phyloP scores from a whole-genome alignment of 768 basidiomycete species.

The Neoboletus magnificus region DNA sequence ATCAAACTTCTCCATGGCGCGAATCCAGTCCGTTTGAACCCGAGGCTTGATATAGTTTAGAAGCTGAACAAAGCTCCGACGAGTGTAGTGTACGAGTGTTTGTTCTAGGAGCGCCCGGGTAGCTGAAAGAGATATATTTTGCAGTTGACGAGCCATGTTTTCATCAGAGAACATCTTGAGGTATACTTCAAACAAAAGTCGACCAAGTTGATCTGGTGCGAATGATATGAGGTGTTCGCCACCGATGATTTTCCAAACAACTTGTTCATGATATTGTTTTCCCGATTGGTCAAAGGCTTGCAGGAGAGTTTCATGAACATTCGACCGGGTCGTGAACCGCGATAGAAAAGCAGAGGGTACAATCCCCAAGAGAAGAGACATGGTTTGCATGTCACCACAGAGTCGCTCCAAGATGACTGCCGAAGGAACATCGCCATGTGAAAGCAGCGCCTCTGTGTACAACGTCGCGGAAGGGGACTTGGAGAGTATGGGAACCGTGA shows the following conservation, averaged over 20 bases:
- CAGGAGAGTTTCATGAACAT: slow-evolving; percentile 20
- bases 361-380: slow-evolving; percentile 28
- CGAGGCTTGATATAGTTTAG: slow-evolving; percentile 39
- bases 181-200: slow-evolving; percentile 26
- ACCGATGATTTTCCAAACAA: slow-evolving; percentile 25
- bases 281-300: not conserved
- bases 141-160: slow-evolving; percentile 13
- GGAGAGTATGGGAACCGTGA: slow-evolving; percentile 22
- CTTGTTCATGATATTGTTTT: slow-evolving; percentile 21
- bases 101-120: slow-evolving; percentile 2
- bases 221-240: slow-evolving; percentile 14
- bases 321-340: slow-evolving; percentile 30
- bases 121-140: slow-evolving; percentile 1
- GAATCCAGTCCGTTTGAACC: slow-evolving; percentile 40
- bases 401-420: slow-evolving; percentile 20
- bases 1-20: slow-evolving; percentile 37
- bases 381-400: slow-evolving; percentile 27
- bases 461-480: slow-evolving; percentile 23
- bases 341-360: slow-evolving; percentile 24
- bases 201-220: slow-evolving; percentile 23
- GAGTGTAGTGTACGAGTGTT: slow-evolving; percentile 41
- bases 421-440: slow-evolving; percentile 6
- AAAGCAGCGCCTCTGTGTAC: slow-evolving; percentile 29
- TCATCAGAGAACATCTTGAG: slow-evolving; percentile 31
- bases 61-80: slow-evolving; percentile 46